Evolutionary conservation across 345 rosid genomes (phyloP), one percentile per base, ranked within the genome.

Genomic region (Erodium maritimum): DNA sequence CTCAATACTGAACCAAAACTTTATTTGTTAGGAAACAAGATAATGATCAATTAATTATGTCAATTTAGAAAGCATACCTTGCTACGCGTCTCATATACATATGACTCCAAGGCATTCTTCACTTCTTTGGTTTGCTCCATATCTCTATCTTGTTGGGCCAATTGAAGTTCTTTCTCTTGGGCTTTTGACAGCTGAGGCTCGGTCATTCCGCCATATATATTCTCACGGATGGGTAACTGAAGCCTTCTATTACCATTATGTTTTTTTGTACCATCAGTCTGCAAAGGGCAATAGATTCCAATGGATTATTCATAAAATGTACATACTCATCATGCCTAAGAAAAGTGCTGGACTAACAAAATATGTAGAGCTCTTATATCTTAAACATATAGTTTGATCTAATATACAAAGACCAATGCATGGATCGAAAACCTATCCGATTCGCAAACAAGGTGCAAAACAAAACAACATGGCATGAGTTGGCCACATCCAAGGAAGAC

Each of bases 61-160:
- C 33, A 21, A 22, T 23, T 16, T 1, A 6, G 10, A 48, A 50
- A 12, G 22, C 20, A 18, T 74, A 79, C 87, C 84, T 77, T 82
- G 65, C 65, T 75, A n/a, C 87, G 87, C 52, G 58, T 79, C 45
- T 82, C 87, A 65, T 82, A 82, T 58, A 82, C 87, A 52, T 74
- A 82, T 0, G 87, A 79, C 72, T 82, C 87, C 76, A 82, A 69
- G 23, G 82, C 75, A 70, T 82, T 82, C 65, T 73, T 82, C 67
- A 55, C 66, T 46, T 82, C 77, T 67, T 82, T 82, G 18, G 83
- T 81, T 57, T 70, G 82, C 65, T 82, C 87, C 45, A 71, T 68
- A 29, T 59, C 62, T 74, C 58, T 68, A 54, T 82, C 87, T 54
- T 72, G 83, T 63, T 74, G 68, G 56, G 82, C 73, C 66, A 79